A percentile compares a stretch with the other conserved stretches of the same genome.
These are phyloP conservation scores for Pythium phragmiticola DNA, from an alignment of 352 stramenopile genomes.

Conservation along the genomic window DNA sequence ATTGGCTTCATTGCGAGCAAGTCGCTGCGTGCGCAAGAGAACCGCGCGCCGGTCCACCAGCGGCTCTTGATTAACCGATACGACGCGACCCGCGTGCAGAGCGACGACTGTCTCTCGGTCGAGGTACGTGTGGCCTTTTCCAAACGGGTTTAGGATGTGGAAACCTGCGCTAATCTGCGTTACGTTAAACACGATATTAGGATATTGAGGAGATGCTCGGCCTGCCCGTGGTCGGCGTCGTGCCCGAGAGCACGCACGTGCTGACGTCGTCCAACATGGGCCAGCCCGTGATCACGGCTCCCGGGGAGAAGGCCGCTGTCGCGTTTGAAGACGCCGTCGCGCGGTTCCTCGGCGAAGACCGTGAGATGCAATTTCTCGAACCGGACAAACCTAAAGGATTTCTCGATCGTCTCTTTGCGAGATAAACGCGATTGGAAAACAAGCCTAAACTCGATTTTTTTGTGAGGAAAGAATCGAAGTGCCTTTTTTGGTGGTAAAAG, in stretches of 20 bases:
- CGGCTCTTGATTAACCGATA: conserved; percentile 91
- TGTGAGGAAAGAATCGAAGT: neutral
- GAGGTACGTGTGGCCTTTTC: conserved; percentile 35
- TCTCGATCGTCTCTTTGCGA: conserved; percentile 69
- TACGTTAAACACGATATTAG: conserved; percentile 16
- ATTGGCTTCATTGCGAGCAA: conserved; percentile 93
- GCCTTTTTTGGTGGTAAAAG: neutral
- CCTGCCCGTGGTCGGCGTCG: conserved; percentile 87
- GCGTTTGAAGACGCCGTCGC: conserved; percentile 91
- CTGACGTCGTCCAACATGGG: conserved; percentile 93
- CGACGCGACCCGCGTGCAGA: conserved; percentile 86
- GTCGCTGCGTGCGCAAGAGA: conserved; percentile 81
- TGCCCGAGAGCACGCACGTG: conserved; percentile 89
- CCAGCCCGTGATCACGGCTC: conserved; percentile 86
- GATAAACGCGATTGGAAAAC: conserved; percentile 23
- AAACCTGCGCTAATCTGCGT: neutral
- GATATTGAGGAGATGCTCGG: conserved; percentile 94
- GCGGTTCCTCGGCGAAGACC: conserved; percentile 87
- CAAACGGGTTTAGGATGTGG: neutral
- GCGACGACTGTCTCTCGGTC: conserved; percentile 88
- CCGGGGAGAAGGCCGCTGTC: conserved; percentile 65
- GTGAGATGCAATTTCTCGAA: conserved; percentile 85
- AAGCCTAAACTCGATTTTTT: neutral
- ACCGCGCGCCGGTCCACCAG: conserved; percentile 72
- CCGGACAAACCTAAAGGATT: conserved; percentile 81